Conservation (phyloP, 2,329 filamentous ascomycete species). For the Huntiella moniliformis region DNA sequence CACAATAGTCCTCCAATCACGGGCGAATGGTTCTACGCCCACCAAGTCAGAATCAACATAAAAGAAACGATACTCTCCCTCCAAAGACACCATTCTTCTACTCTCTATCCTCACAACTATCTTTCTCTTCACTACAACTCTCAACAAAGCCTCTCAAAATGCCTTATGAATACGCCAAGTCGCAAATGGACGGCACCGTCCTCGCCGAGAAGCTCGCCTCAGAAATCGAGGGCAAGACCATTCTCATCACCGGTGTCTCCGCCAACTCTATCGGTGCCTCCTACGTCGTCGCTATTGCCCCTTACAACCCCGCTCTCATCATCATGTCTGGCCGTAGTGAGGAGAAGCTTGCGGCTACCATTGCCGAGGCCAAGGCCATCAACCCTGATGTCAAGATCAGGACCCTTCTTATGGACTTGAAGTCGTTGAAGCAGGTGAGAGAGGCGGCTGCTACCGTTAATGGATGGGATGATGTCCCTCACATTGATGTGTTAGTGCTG, state of each 20-base stretch:
- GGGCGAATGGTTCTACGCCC: no score
- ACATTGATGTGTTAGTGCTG: slow-evolving; percentile 20
- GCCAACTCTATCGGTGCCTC: slow-evolving; percentile 20
- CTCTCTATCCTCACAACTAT: no score
- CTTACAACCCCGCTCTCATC: slow-evolving; percentile 19
- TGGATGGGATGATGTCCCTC: slow-evolving; percentile 13
- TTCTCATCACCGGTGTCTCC: slow-evolving; percentile 26
- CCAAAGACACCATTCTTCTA: no score
- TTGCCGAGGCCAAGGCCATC: slow-evolving; percentile 10
- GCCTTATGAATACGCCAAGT: slow-evolving; percentile 1
- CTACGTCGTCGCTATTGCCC: slow-evolving; percentile 22
- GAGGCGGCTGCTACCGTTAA: slow-evolving; percentile 20
- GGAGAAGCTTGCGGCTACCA: not conserved
- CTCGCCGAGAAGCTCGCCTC: not conserved
- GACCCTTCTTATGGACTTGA: slow-evolving; percentile 19
- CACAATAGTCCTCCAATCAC: no score
- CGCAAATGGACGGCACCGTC: not conserved
- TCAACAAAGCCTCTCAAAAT: not conserved
- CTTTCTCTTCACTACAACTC: no score
- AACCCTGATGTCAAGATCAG: slow-evolving; percentile 1
- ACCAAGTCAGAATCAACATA: no score
- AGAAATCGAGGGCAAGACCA: slow-evolving; percentile 6
- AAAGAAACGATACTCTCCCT: no score
- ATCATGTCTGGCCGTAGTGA: slow-evolving; percentile 2
- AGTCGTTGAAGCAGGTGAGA: slow-evolving; percentile 20